A percentile compares a stretch with the other conserved stretches of the same genome.
phyloP scores from a whole-genome alignment of 768 basidiomycete species.

The Pleurotus ostreatus region DNA sequence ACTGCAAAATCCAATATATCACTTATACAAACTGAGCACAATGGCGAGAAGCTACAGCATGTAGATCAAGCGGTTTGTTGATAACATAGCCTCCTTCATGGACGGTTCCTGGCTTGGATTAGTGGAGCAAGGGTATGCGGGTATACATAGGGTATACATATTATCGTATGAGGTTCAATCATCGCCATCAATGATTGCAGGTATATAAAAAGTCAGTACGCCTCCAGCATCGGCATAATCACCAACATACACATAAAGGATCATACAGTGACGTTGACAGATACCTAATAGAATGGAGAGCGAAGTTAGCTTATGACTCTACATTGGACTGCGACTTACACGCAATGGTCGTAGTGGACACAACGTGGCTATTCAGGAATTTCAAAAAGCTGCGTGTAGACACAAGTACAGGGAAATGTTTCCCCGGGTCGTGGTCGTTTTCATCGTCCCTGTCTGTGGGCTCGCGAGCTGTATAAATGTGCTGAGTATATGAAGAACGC shows the following conservation, averaged over 20 bases:
- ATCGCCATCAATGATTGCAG: conserved; percentile 65
- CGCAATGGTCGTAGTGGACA: conserved; percentile 82
- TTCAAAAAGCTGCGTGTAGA: conserved; percentile 75
- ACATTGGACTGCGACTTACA: conserved; percentile 40
- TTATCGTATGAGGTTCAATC: conserved; percentile 10
- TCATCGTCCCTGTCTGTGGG: conserved; percentile 29
- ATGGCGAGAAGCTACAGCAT: too few species aligned
- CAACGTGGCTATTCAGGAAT: conserved; percentile 75
- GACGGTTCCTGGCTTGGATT: too few species aligned
- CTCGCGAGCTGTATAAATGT: background rate
- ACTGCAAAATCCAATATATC: too few species aligned
- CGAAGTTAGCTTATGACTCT: too few species aligned
- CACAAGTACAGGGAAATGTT: conserved; percentile 62
- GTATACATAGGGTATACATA: too few species aligned
- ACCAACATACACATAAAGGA: conserved; percentile 87
- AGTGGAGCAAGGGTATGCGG: too few species aligned
- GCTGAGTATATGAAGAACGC: background rate
- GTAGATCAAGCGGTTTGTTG: too few species aligned
- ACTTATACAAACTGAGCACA: too few species aligned
- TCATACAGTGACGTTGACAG: conserved; percentile 79
- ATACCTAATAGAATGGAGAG: conserved; percentile 45
- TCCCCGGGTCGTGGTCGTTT: conserved; percentile 47
- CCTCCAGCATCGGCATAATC: conserved; percentile 76
- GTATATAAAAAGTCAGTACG: conserved; percentile 85
- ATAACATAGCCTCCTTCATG: too few species aligned